Percentiles rank a stretch among this genome's conserved stretches.
These are phyloP conservation scores for Rhizopogon roseolus DNA, from an alignment of 768 basidiomycete species.

Conservation along the genomic window DNA sequence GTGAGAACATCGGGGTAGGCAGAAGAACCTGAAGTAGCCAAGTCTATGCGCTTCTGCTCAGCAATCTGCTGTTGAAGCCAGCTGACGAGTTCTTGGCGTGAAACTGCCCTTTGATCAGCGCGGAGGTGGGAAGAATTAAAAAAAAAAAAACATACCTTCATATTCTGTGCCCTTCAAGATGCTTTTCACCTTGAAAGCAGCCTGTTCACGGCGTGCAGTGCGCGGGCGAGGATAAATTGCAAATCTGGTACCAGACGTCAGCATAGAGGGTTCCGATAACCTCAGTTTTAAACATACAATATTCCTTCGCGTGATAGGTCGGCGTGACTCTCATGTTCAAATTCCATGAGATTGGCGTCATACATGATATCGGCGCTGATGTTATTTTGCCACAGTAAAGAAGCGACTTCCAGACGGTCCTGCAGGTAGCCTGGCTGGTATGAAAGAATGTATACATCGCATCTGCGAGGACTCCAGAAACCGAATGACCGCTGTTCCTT, in stretches of 20 bases:
- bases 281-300: constrained; percentile 43
- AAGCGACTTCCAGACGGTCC: constrained; percentile 73
- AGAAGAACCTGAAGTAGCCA: constrained; percentile 55
- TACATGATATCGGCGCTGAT: constrained; percentile 90
- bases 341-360: constrained; percentile 60
- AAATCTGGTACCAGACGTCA: constrained; percentile 47
- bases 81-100: constrained; percentile 64
- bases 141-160: constrained; percentile 47
- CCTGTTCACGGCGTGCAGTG: constrained; percentile 49
- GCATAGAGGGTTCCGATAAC: constrained; percentile 10
- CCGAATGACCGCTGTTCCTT: constrained; percentile 83
- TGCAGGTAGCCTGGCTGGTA: constrained; percentile 71
- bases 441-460: constrained; percentile 83
- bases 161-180: constrained; percentile 74
- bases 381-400: constrained; percentile 73
- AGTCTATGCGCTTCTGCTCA: constrained; percentile 75
- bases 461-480: constrained; percentile 84
- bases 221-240: constrained; percentile 52
- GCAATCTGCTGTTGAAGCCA: constrained; percentile 76
- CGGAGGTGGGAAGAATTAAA: neutral
- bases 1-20: constrained; percentile 36
- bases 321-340: constrained; percentile 59
- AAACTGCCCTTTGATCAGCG: constrained; percentile 32
- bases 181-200: constrained; percentile 80
- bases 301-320: constrained; percentile 81